Evolutionary conservation across 2,329 filamentous ascomycete species (phyloP).

Genomic region (Emmonsiellopsis sp.): DNA sequence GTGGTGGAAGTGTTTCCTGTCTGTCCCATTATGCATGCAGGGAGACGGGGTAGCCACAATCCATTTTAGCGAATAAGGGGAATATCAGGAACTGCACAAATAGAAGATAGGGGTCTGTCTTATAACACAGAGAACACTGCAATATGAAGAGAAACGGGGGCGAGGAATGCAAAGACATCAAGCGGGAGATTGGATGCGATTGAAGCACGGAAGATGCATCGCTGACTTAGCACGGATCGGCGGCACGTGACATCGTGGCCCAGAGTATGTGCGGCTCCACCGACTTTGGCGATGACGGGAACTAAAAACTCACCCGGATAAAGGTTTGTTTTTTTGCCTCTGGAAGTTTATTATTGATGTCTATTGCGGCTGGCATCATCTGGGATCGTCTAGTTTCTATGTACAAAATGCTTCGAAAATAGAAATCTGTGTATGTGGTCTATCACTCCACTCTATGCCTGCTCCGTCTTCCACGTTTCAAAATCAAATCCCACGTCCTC

Average conservation of each 20-base stretch:
- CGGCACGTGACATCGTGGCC: too few relatives aligned
- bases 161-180: conserved; percentile 2
- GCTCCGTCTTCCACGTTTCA: conserved; percentile 24
- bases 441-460: background rate
- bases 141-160: background rate
- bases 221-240: background rate
- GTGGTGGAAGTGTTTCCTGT: background rate
- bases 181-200: conserved; percentile 7
- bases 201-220: background rate
- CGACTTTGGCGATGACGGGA: too few relatives aligned
- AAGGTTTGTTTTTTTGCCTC: too few relatives aligned
- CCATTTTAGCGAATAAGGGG: conserved; percentile 1
- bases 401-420: background rate
- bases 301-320: too few relatives aligned
- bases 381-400: too few relatives aligned
- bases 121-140: background rate
- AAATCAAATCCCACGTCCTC: conserved; percentile 64
- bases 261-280: background rate
- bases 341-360: too few relatives aligned
- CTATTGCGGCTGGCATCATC: too few relatives aligned
- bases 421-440: background rate
- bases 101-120: background rate
- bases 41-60: background rate
- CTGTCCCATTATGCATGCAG: conserved; percentile 3
- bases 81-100: background rate